Evolutionary conservation across 257 asterid species (phyloP), one percentile per base, ranked within the genome.

Genomic region (Solanum pimpinellifolium): DNA sequence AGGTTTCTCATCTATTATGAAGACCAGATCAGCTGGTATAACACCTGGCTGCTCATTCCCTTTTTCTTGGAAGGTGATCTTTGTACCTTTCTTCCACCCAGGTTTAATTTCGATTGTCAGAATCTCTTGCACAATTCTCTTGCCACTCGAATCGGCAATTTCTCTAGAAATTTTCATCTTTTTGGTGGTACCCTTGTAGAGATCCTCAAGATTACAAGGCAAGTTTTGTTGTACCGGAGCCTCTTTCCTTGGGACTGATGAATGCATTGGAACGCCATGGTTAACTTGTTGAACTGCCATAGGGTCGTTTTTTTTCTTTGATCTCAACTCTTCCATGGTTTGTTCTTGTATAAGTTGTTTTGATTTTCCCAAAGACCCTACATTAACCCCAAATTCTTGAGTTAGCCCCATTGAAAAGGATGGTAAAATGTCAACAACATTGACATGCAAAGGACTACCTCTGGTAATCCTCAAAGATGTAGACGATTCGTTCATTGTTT

Each of bases 61-160:
- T 76, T 91, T 92, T 21, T 90, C 92, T 1, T 89, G 89, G 87
- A 90, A 92, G 70, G 94, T 92, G 56, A 92, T 88, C 87, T 91
- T 92, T 6, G 94, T 90, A n/a, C 93, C 94, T 88, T 90, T 90
- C 83, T 92, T 92, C 94, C 94, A 91, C 18, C 93, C 93, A 27
- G 92, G 91, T 62, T 91, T 92, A 46, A 91, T 66, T 39, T 41
- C 52, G 29, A 92, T 91, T 13, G 91, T 84, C 21, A 91, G 82
- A 46, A 91, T 65, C 84, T 92, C 94, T 86, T 88, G 89, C 0
- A 84, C 90, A 3, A 18, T 75, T 39, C 69, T 20, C 88, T 56
- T 89, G 83, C 94, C 92, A 65, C 89, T 90, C 11, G 84, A 31
- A 86, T 92, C 94, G 27, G 83, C 47, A 81, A 91, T 49, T 42